Base-by-base conservation (phyloP, 169 alveolate species). In the Cryptosporidium andersoni region DNA sequence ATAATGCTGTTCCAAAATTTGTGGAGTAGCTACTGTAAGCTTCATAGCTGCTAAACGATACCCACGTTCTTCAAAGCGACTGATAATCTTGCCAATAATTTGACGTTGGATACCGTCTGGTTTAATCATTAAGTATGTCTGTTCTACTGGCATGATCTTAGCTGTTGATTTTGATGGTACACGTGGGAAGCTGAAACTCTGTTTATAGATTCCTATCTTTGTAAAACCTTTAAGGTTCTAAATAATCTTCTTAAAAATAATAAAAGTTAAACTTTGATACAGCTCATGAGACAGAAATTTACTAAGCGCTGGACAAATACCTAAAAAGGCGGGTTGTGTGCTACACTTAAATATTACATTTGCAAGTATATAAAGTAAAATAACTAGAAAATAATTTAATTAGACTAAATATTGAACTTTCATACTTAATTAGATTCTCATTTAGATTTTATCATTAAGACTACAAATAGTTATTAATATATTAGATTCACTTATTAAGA, bases 51-150 rank as follows among this genome's bases (percentile, higher is more conserved):
- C 97, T 80, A 98, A 89, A 82, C 96, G 95, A 91, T 93, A 95
- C 39, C 99, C 99, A 89, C 94, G 94, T 80, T 90, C 91, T 91
- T 97, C 99, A 89, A 96, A 97, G 68, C 99, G 96, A 81, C 91
- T 66, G 55, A 98, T 81, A 81, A 97, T 94, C 68, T 94, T 96
- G 51, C 99, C 99, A 14, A 98, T 97, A 64, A 97, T 90, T 80
- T 98, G 98, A 89, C 99, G 95, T 94, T 96, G 98, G 88, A 97
- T 98, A 37, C 99, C 99, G 93, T 98, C 99, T 58, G 99, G 99
- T 92, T 98, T 98, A 64, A 98, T 93, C 99, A 98, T 98, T 82
- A 96, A 94, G 95, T 92, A 98, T 39, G 99, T 95, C 89, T 97
- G 95, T 82, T 95, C 93, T 64, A 81, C 89, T 45, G 55, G 85